Evolutionary conservation across 768 basidiomycete species (phyloP).

Genomic region (Tylopilus subfusipes): DNA sequence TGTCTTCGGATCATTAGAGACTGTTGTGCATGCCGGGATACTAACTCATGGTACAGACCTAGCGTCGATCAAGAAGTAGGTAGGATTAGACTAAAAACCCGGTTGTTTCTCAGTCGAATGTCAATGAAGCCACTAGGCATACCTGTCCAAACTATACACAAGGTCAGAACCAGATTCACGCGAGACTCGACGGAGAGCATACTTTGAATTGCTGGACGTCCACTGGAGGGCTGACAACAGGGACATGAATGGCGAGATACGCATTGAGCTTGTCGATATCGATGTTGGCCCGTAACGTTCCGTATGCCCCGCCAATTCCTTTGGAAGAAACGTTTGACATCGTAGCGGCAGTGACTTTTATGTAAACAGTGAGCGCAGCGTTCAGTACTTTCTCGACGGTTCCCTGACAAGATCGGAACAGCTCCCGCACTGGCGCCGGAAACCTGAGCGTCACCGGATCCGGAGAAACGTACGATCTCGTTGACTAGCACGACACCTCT

Average conservation of each 20-base stretch:
- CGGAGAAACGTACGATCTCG: no score
- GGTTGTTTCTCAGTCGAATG: slow-evolving; percentile 1
- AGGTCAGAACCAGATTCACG: background rate
- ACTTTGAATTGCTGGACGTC: slow-evolving; percentile 92
- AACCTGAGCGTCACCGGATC: no score
- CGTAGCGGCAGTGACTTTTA: background rate
- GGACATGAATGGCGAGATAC: slow-evolving; percentile 59
- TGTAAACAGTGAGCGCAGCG: background rate
- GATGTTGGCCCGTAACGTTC: slow-evolving; percentile 67
- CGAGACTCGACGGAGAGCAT: slow-evolving; percentile 20
- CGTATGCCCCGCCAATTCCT: slow-evolving; percentile 73
- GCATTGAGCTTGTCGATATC: slow-evolving; percentile 59
- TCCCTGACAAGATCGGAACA: no score
- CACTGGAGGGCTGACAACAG: slow-evolving; percentile 59
- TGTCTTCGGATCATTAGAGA: slow-evolving; percentile 34
- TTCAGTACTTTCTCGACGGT: no score
- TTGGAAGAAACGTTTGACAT: slow-evolving; percentile 24
- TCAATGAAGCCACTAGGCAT: slow-evolving; percentile 18
- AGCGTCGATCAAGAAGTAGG: slow-evolving; percentile 85
- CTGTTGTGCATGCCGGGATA: background rate
- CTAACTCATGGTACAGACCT: slow-evolving; percentile 40
- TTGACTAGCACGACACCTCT: no score
- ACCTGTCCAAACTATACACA: slow-evolving; percentile 82
- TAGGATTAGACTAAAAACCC: slow-evolving; percentile 79
- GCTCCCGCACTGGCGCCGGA: no score